Percentiles rank a stretch among this genome's conserved stretches.
Evolutionary conservation across 2,329 filamentous ascomycete species (phyloP).

Genomic region (Epicoccum nigrum): DNA sequence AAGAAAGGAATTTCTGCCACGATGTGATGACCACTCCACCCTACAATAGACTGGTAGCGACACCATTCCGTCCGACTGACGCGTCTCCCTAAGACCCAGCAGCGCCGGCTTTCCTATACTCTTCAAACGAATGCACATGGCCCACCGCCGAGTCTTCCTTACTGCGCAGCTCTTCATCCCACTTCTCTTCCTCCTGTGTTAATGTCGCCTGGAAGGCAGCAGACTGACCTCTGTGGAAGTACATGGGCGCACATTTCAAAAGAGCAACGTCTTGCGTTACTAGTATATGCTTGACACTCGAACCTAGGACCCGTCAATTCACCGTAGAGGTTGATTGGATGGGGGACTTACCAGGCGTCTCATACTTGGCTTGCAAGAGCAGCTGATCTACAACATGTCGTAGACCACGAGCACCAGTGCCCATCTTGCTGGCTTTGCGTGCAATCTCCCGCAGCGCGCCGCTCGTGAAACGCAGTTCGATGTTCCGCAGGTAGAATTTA

Average conservation of each 20-base stretch:
- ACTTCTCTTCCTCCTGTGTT: conserved; percentile 54
- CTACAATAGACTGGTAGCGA: neutral
- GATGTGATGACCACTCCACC: neutral
- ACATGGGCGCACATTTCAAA: conserved; percentile 50
- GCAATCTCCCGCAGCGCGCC: conserved; percentile 83
- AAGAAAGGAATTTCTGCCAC: neutral
- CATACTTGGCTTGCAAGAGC: conserved; percentile 55
- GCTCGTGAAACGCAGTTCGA: conserved; percentile 81
- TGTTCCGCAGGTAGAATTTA: conserved; percentile 79
- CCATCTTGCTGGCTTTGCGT: conserved; percentile 68
- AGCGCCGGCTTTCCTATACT: conserved; percentile 52
- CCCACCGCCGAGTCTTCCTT: conserved; percentile 33
- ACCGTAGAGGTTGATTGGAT: neutral
- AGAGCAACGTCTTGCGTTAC: conserved; percentile 54
- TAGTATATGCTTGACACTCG: conserved; percentile 53
- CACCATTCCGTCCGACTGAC: neutral
- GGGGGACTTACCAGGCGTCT: conserved; percentile 49
- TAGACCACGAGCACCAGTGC: conserved; percentile 68
- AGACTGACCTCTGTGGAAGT: conserved; percentile 52
- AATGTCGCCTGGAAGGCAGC: conserved; percentile 49
- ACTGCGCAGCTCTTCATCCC: conserved; percentile 49
- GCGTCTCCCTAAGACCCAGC: conserved; percentile 28
- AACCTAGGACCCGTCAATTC: conserved; percentile 37
- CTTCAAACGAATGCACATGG: conserved; percentile 50
- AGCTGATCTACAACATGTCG: conserved; percentile 57